Evolutionary conservation across 2,329 filamentous ascomycete genomes (phyloP), one percentile per base, ranked within the genome.

Genomic region (Aspergillus clavatus): DNA sequence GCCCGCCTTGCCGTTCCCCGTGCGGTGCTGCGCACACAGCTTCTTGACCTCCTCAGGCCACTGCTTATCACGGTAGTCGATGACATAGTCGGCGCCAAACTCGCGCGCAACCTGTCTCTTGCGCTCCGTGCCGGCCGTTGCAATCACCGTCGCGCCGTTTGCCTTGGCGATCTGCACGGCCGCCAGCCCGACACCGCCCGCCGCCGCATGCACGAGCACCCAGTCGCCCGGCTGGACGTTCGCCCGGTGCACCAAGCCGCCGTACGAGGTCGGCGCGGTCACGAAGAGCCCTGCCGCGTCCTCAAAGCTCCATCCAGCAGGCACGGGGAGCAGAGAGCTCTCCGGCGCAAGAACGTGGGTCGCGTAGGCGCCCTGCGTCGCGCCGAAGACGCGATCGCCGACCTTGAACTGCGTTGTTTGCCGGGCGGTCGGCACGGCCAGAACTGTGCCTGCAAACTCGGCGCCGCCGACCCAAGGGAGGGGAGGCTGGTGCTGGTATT

Each of bases 101-200:
- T 76, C 72, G 53, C 77, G 78, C 38, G 90, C 91, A 7, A 96
- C 81, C 45, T 86, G 79, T 7, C 89, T 77, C 71, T 97, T 97
- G 42, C 84, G 81, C 56, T 80, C 67, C 1, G 86, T 87, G 1
- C 89, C 89, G 0, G 89, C 91, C 0, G 91, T 96, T 4, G 91
- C 91, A 50, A 97, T 84, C n/a, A 97, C 91, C 3, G 79, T 93
- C 7, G 91, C 91, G 5, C 91, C 91, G 41, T 86, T 83, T 0
- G 90, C 91, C 70, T 96, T 96, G 22, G 91, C 91, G 49, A 97
- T 83, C 67, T 96, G 91, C 19, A 97, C 89, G 4, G 91, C 91
- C 1, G 90, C 88, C 1, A 96, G 73, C 0, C 91, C 91, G 8
- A 96, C 91, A 12, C 91, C 91, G 2, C 91, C 91, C 0, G 91